Percentiles rank a stretch among this genome's conserved stretches.
phyloP scores from a whole-genome alignment of 805 yeast species.

The Candida fluviatilis region DNA sequence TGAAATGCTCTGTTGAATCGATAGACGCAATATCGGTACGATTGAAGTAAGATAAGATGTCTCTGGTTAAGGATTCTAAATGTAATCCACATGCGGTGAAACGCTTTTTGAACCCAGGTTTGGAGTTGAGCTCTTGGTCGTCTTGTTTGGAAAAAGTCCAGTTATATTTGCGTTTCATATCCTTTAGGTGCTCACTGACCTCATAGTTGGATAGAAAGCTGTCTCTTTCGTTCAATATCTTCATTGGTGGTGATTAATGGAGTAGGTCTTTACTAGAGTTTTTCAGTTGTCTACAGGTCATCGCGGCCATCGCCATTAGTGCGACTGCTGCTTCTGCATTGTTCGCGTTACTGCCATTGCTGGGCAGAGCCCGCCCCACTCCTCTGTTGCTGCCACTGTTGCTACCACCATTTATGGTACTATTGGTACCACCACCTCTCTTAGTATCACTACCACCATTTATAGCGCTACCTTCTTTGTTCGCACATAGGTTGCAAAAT shows the following conservation, averaged over 20 bases:
- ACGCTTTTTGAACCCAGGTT: conserved; percentile 22
- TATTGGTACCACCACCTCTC: no score
- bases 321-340: no score
- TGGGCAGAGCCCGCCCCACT: no score
- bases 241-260: conserved; percentile 20
- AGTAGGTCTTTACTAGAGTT: not conserved
- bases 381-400: no score
- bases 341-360: not conserved
- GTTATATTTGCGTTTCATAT: conserved; percentile 41
- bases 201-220: conserved; percentile 63
- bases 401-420: no score
- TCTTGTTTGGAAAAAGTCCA: conserved; percentile 41
- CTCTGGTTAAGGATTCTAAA: conserved; percentile 48
- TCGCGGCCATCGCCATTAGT: not conserved
- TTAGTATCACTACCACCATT: no score
- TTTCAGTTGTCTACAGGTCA: not conserved
- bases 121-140: conserved; percentile 22
- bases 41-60: conserved; percentile 39
- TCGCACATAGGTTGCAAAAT: no score
- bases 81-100: conserved; percentile 40
- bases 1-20: conserved; percentile 18
- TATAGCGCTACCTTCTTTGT: no score
- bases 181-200: conserved; percentile 52
- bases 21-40: conserved; percentile 22
- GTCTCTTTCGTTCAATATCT: conserved; percentile 47